These are phyloP conservation scores for Taiozyma sp. DNA, from an alignment of 1,139 yeast species.

Conservation along the genomic window DNA sequence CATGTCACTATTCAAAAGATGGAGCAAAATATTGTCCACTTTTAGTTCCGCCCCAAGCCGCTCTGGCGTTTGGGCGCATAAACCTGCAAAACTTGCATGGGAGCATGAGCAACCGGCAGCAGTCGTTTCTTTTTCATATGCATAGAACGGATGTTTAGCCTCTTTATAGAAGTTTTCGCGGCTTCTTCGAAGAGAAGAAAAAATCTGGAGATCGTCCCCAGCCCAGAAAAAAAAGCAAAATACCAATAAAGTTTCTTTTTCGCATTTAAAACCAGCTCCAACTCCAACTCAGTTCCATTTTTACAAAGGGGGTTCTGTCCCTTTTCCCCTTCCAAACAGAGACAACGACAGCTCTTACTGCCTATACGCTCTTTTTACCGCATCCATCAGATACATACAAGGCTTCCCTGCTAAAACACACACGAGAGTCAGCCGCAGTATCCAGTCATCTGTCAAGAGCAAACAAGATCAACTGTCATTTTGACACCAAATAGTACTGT, in stretches of 20 bases:
- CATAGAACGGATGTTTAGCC: background rate
- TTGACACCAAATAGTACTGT: background rate
- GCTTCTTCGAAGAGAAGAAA: background rate
- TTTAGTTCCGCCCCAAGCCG: background rate
- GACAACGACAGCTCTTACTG: background rate
- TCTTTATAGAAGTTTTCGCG: background rate
- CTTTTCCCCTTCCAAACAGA: background rate
- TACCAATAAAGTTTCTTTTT: background rate
- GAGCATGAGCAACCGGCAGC: background rate
- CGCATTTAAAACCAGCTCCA: background rate
- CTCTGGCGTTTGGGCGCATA: background rate
- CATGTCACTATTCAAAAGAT: too few relatives aligned
- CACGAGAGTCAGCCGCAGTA: too few relatives aligned
- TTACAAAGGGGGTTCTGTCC: background rate
- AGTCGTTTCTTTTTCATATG: background rate
- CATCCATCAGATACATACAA: too few relatives aligned
- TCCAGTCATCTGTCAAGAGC: background rate
- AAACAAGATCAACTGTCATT: background rate
- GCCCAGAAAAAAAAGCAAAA: background rate
- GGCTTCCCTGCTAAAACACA: too few relatives aligned
- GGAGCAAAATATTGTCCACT: background rate
- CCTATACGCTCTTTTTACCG: too few relatives aligned
- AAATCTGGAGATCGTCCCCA: background rate
- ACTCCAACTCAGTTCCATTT: background rate
- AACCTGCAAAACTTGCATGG: background rate